Conservation (phyloP, 169 alveolate genomes). For the Cryptosporidium baileyi region DNA sequence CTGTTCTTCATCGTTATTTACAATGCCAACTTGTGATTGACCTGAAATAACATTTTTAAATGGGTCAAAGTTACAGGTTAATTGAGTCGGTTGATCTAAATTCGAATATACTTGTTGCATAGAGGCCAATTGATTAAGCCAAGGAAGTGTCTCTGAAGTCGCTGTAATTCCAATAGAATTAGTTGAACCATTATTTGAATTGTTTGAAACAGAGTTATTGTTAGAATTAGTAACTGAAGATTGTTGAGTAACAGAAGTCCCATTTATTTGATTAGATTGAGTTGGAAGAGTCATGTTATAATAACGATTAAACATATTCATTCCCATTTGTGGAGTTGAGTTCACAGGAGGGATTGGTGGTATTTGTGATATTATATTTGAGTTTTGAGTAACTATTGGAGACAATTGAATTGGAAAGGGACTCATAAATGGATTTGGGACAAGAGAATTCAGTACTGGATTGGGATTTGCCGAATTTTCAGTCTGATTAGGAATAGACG, state of each 20-base stretch:
- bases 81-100: constrained; percentile 1
- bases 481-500: too few species aligned
- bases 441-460: too few species aligned
- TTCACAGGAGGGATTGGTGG: constrained; percentile 8
- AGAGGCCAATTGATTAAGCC: neutral
- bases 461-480: too few species aligned
- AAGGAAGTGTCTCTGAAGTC: neutral
- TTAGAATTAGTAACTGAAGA: too few species aligned
- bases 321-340: constrained; percentile 16
- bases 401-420: constrained; percentile 30
- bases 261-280: neutral
- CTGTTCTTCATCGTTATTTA: too few species aligned
- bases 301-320: constrained; percentile 47
- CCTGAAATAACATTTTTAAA: neutral
- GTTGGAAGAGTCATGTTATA: constrained; percentile 15
- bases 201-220: too few species aligned
- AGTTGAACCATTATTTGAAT: neutral
- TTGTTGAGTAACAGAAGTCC: neutral
- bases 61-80: neutral
- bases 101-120: neutral
- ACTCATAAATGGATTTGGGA: constrained; percentile 18
- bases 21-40: neutral
- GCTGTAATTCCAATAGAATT: neutral
- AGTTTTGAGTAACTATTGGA: constrained; percentile 11
- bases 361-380: constrained; percentile 4